A percentile compares a stretch with the other conserved stretches of the same genome.
phyloP scores from a whole-genome alignment of 371 early-diverging fungal genomes.

The Actinomucor elegans region DNA sequence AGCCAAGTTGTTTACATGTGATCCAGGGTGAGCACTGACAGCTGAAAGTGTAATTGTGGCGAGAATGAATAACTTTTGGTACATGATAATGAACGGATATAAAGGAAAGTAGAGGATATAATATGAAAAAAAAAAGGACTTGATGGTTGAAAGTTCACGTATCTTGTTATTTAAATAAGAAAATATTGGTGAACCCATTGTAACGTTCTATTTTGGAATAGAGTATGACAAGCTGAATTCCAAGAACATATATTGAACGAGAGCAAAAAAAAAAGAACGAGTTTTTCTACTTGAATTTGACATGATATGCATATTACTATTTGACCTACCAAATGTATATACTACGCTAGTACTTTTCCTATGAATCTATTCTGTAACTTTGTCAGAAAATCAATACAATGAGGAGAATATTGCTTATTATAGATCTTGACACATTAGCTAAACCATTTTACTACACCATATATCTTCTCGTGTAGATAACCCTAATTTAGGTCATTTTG shows the following conservation, averaged over 20 bases:
- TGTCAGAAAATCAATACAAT: no score
- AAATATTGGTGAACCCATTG: background rate
- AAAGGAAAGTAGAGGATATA: conserved; percentile 1
- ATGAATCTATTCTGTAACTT: conserved; percentile 11
- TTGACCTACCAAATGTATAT: no score
- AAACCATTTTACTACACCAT: no score
- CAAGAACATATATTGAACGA: conserved; percentile 15
- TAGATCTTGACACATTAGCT: background rate
- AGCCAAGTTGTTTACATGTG: conserved; percentile 5
- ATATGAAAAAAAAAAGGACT: background rate
- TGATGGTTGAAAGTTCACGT: no score
- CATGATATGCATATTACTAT: no score
- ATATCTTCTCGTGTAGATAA: conserved; percentile 5
- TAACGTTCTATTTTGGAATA: background rate
- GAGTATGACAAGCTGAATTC: conserved; percentile 27
- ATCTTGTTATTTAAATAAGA: background rate
- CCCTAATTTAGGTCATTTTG: no score
- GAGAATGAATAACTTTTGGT: conserved; percentile 23
- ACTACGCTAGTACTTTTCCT: no score
- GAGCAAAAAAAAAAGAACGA: no score
- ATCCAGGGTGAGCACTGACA: conserved; percentile 24
- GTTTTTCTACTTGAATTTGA: no score
- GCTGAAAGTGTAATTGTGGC: conserved; percentile 21
- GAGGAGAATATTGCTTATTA: conserved; percentile 4
- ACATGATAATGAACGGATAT: conserved; percentile 3